Conservation (phyloP, 2,329 filamentous ascomycete species). For the Madurella mycetomatis region DNA sequence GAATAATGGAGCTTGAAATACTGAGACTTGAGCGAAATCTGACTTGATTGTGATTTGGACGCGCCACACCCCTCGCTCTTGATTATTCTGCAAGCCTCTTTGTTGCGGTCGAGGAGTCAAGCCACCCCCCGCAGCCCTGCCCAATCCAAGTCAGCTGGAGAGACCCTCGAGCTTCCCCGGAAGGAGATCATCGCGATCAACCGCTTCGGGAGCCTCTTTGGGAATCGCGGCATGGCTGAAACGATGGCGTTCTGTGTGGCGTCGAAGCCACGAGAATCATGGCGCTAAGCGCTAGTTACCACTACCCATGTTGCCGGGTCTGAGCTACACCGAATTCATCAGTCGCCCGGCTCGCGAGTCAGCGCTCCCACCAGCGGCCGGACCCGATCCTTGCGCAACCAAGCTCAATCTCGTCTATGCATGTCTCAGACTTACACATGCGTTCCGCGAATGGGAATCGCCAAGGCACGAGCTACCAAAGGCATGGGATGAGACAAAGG, state of each 20-base stretch:
- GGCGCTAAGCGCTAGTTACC: conserved; percentile 10
- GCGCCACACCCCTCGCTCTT: too few relatives aligned
- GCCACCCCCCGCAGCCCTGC: too few relatives aligned
- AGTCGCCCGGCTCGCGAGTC: conserved; percentile 3
- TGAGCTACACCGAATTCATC: background rate
- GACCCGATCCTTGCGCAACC: background rate
- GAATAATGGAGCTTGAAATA: too few relatives aligned
- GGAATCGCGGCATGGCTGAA: conserved; percentile 18
- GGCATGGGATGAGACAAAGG: background rate
- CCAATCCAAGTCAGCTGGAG: too few relatives aligned
- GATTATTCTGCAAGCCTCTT: too few relatives aligned
- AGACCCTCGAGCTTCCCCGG: conserved; percentile 6
- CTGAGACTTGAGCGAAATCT: too few relatives aligned
- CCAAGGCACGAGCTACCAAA: background rate
- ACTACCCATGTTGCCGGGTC: conserved; percentile 15
- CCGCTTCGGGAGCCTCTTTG: conserved; percentile 16
- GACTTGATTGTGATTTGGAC: too few relatives aligned
- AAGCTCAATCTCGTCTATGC: conserved; percentile 11
- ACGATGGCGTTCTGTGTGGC: conserved; percentile 24
- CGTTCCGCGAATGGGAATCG: background rate
- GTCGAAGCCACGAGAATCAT: conserved; percentile 20
- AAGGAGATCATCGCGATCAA: conserved; percentile 19
- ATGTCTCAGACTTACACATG: conserved; percentile 13
- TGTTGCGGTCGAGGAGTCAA: too few relatives aligned
- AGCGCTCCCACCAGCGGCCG: background rate